phyloP scores from a whole-genome alignment of 768 basidiomycete species.

The Porpolomopsis calyptriformis region DNA sequence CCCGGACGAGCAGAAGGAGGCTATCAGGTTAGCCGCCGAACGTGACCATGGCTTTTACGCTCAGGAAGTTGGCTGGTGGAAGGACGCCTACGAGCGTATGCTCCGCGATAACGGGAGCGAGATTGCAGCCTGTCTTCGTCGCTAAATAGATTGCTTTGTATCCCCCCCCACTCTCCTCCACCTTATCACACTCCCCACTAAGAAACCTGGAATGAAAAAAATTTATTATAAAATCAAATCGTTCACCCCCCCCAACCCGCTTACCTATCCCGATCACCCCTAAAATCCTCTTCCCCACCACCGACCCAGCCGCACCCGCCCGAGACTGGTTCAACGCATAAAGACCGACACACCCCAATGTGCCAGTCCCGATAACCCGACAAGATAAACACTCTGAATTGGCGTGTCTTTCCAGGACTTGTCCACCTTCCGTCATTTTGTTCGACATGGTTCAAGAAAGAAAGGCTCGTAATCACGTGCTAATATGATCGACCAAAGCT shows the following conservation, averaged over 20 bases:
- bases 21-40: constrained; percentile 13
- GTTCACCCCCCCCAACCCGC: constrained; percentile 10
- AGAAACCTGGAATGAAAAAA: constrained; percentile 20
- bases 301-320: constrained; percentile 47
- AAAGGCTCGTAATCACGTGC: no score
- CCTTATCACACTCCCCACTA: constrained; percentile 29
- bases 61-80: constrained; percentile 27
- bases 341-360: constrained; percentile 49
- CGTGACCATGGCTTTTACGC: constrained; percentile 17
- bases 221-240: background rate
- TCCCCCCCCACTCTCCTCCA: no score
- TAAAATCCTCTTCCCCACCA: constrained; percentile 49
- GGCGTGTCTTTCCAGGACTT: background rate
- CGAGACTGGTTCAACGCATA: constrained; percentile 63
- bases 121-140: constrained; percentile 1
- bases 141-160: no score
- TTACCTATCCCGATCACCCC: constrained; percentile 54
- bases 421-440: no score
- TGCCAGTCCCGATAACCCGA: constrained; percentile 54
- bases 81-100: constrained; percentile 23
- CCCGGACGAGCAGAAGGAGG: constrained; percentile 15
- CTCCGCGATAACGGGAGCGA: constrained; percentile 5
- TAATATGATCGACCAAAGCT: no score
- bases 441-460: no score
- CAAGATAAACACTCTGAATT: constrained; percentile 68